Conservation (phyloP, 2,329 filamentous ascomycete genomes). For the Daldinia eschscholtzii region DNA sequence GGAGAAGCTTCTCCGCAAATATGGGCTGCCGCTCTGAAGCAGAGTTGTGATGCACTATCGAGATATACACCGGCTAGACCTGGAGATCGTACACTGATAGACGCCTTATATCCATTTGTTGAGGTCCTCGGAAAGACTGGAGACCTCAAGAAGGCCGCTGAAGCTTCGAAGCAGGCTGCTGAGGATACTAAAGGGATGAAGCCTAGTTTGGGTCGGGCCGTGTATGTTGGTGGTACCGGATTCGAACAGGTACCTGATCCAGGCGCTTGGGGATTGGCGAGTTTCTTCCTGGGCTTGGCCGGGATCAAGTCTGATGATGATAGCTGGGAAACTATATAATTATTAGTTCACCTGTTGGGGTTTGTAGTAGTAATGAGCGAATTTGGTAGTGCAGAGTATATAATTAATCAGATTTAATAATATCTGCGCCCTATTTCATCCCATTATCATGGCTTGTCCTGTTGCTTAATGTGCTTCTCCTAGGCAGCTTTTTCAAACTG, state of each 20-base stretch:
- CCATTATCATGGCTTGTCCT: slow-evolving; percentile 18
- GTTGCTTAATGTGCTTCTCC: slow-evolving; percentile 20
- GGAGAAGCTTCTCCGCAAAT: slow-evolving; percentile 57
- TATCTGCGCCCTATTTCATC: slow-evolving; percentile 34
- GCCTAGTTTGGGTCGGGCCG: slow-evolving; percentile 84
- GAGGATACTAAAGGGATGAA: slow-evolving; percentile 92
- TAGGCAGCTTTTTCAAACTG: slow-evolving; percentile 14
- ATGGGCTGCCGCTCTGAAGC: slow-evolving; percentile 75
- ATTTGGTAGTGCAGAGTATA: slow-evolving; percentile 13
- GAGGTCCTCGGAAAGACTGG: slow-evolving; percentile 74
- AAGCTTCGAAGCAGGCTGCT: slow-evolving; percentile 80
- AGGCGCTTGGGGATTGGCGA: slow-evolving; percentile 80
- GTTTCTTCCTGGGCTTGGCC: slow-evolving; percentile 84
- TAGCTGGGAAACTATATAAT: slow-evolving; percentile 54
- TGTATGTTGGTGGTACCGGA: slow-evolving; percentile 83
- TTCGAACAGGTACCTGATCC: slow-evolving; percentile 75
- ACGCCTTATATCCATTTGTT: slow-evolving; percentile 90
- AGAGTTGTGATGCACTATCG: slow-evolving; percentile 77
- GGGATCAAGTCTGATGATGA: slow-evolving; percentile 62
- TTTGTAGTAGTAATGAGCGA: slow-evolving; percentile 33
- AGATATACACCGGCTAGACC: slow-evolving; percentile 91
- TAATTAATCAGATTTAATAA: slow-evolving; percentile 40
- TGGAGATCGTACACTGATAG: slow-evolving; percentile 90
- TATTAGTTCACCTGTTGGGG: slow-evolving; percentile 12
- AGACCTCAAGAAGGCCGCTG: slow-evolving; percentile 78